Base-by-base conservation (phyloP, 768 basidiomycete species). In the Albatrellus ellisii region DNA sequence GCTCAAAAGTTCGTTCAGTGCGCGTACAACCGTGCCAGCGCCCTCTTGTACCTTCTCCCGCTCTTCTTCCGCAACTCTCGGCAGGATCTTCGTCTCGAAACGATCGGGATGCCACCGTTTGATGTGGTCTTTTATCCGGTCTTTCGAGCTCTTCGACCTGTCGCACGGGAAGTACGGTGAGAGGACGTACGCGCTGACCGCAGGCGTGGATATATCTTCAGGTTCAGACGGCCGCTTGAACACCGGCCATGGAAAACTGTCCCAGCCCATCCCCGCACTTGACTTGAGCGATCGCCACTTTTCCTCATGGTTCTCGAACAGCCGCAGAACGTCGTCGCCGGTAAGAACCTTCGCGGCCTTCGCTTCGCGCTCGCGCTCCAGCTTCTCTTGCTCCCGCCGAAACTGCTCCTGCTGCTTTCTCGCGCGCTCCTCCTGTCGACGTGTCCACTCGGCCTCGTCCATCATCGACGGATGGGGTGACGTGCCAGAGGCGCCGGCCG, bases 51-150 rank as follows among this genome's bases (percentile, higher is more conserved):
- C 81, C 52, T 58, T 70, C 53, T 75, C 81, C 55, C 66, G 68
- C 46, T 86, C 80, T 26, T 56, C 65, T 46, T 77, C 75, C 37
- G 63, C 59, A 37, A 86, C 80, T 58, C 76, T 76, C 9, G 68
- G 62, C 54, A 87, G 56, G 41, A 73, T 61, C 56, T 79, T 76
- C 26, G 74, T 75, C 49, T 86, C 79, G 53, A 88, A 87, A 26
- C 80, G 74, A 59, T 88, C 85, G 4, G 85, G 84, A 59, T 88
- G 84, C 84, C 83, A 88, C 48, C 69, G 62, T 58, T 72, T 70
- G 51, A 88, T 68, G 41, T 77, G 73, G 46, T 86, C 83, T 63
- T 76, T 82, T 48, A 85, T 67, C 11, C 81, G 74, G 51, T 86
- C 84, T 61, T 80, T 82, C 38, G 65, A 52, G 36, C 63, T 62